Percentiles rank a stretch among this genome's conserved stretches.
These are phyloP conservation scores for Magnolia kwangsiensis DNA, from an alignment of 164 flowering plant species.

Conservation along the genomic window DNA sequence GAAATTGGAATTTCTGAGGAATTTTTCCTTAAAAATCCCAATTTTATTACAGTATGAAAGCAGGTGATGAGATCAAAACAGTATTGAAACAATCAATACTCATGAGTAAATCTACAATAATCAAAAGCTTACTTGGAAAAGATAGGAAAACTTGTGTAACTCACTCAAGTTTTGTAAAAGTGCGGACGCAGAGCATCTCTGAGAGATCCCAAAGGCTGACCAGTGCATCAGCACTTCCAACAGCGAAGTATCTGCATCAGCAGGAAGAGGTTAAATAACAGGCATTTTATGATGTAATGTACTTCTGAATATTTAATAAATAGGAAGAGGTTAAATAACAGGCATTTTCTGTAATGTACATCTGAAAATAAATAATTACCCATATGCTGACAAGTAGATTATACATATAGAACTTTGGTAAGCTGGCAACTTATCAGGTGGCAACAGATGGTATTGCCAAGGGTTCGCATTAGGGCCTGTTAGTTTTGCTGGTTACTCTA, in stretches of 20 bases:
- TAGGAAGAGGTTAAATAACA: no score
- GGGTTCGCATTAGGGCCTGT: no score
- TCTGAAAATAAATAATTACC: no score
- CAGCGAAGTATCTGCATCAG: slow-evolving; percentile 81
- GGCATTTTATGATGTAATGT: neutral
- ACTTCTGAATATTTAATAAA: no score
- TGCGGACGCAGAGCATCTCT: slow-evolving; percentile 92
- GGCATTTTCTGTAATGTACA: no score
- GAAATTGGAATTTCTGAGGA: no score
- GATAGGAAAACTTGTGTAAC: slow-evolving; percentile 18
- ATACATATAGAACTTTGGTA: no score
- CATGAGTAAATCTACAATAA: neutral
- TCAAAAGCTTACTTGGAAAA: neutral
- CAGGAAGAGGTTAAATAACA: neutral
- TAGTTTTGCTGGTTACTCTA: no score
- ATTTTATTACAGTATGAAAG: neutral
- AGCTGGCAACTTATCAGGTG: no score
- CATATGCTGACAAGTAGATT: no score
- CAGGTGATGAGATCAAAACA: neutral
- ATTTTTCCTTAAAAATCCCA: no score
- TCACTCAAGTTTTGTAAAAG: slow-evolving; percentile 97
- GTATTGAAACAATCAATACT: neutral
- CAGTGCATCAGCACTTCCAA: slow-evolving; percentile 98
- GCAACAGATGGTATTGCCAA: no score
- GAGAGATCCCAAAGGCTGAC: slow-evolving; percentile 98